Percentiles rank a stretch among this genome's conserved stretches.
Evolutionary conservation across 192 early-diverging fungal genomes (phyloP).

Genomic region (Podila epicladia): DNA sequence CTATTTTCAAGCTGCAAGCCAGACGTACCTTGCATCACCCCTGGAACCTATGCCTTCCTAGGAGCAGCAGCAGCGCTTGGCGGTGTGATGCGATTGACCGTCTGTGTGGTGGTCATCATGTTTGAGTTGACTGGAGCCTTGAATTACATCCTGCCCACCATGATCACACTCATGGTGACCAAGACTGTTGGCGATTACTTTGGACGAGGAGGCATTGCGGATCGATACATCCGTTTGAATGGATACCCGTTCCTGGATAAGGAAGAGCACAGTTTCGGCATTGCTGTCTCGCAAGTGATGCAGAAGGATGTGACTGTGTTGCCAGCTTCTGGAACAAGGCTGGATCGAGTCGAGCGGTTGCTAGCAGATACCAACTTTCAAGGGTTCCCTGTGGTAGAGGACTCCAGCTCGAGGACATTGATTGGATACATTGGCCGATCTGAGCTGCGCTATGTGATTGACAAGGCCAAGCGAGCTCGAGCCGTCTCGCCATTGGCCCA

Average conservation of each 20-base stretch:
- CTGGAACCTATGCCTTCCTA: conserved; percentile 94
- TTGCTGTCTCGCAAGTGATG: conserved; percentile 65
- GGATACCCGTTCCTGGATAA: conserved; percentile 84
- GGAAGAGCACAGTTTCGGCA: conserved; percentile 70
- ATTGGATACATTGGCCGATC: conserved; percentile 77
- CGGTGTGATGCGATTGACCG: conserved; percentile 57
- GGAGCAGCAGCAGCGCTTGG: conserved; percentile 91
- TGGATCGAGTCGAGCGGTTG: conserved; percentile 57
- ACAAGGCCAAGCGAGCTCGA: conserved; percentile 57
- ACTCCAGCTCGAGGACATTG: conserved; percentile 63
- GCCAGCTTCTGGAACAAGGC: conserved; percentile 61
- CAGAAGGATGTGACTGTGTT: conserved; percentile 66
- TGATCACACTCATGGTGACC: conserved; percentile 83
- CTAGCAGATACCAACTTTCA: conserved; percentile 63
- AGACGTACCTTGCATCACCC: conserved; percentile 88
- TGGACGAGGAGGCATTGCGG: conserved; percentile 79
- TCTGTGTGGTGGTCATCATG: conserved; percentile 96
- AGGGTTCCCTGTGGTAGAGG: conserved; percentile 83
- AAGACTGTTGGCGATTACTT: conserved; percentile 80
- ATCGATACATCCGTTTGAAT: conserved; percentile 81
- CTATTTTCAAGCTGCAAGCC: conserved; percentile 83
- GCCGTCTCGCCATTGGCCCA: conserved; percentile 57
- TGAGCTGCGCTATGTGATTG: conserved; percentile 68
- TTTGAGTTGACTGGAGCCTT: conserved; percentile 98
- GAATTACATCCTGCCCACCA: conserved; percentile 84